Conservation (phyloP, 192 early-diverging fungal species). For the Phycomyces blakesleeanus region DNA sequence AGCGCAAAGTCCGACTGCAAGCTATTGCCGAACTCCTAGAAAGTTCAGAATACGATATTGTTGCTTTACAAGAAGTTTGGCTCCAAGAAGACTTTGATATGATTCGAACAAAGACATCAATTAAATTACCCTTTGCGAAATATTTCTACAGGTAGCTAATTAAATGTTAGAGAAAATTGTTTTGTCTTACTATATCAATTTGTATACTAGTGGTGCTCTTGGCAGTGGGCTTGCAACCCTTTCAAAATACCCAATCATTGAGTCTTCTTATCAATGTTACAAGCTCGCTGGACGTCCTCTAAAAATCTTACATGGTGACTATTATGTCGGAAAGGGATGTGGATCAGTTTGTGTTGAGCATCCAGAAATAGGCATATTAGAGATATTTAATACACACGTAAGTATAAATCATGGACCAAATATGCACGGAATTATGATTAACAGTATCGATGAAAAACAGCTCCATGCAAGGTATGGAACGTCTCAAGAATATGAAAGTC, state of each 20-base stretch:
- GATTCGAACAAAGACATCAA: constrained; percentile 20
- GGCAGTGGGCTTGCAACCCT: constrained; percentile 43
- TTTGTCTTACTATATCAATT: not conserved
- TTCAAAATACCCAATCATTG: constrained; percentile 44
- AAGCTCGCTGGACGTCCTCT: constrained; percentile 46
- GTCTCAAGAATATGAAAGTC: constrained; percentile 40
- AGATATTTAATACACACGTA: constrained; percentile 60
- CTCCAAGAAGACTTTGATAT: constrained; percentile 34
- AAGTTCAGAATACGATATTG: constrained; percentile 31
- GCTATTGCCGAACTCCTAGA: constrained; percentile 47
- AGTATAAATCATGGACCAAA: constrained; percentile 12
- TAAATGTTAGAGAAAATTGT: too few species aligned
- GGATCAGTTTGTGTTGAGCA: constrained; percentile 44
- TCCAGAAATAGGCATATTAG: constrained; percentile 45
- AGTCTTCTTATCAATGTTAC: constrained; percentile 37
- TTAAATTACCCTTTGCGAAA: constrained; percentile 29
- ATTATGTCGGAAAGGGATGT: constrained; percentile 53
- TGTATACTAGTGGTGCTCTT: constrained; percentile 29
- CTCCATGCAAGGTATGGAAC: constrained; percentile 51
- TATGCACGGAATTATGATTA: not conserved
- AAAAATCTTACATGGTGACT: constrained; percentile 53
- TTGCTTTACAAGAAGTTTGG: constrained; percentile 50
- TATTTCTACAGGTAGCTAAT: constrained; percentile 37
- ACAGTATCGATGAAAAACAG: constrained; percentile 24
- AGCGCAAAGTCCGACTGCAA: constrained; percentile 38